Conservation (phyloP, 2,329 filamentous ascomycete genomes). For the Ascochyta pisi region DNA sequence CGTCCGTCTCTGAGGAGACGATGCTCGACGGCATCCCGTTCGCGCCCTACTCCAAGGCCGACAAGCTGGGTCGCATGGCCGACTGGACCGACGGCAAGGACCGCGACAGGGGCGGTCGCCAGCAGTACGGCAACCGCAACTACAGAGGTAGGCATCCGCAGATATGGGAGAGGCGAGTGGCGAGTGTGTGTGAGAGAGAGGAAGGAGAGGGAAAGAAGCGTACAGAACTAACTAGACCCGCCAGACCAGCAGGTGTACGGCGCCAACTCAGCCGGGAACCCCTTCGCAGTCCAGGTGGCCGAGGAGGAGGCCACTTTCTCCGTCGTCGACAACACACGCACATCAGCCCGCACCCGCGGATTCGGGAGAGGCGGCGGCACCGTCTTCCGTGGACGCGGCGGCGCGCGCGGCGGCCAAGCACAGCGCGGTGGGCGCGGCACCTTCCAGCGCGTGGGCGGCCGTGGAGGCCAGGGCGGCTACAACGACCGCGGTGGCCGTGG, state of each 20-base stretch:
- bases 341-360: constrained; percentile 79
- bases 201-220: not conserved
- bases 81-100: constrained; percentile 97
- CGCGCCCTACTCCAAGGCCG: constrained; percentile 96
- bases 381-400: constrained; percentile 81
- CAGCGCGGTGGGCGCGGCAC: constrained; percentile 74
- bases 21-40: constrained; percentile 95
- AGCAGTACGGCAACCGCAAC: constrained; percentile 85
- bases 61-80: constrained; percentile 98
- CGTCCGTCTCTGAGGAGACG: constrained; percentile 79
- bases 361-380: constrained; percentile 87
- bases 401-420: constrained; percentile 76
- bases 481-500: constrained; percentile 72
- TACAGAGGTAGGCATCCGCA: constrained; percentile 75
- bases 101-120: constrained; percentile 77
- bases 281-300: constrained; percentile 86
- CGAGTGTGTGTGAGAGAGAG: too few species aligned
- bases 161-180: too few species aligned
- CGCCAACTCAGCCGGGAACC: constrained; percentile 76
- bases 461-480: constrained; percentile 70
- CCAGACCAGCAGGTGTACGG: constrained; percentile 97
- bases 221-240: constrained; percentile 23
- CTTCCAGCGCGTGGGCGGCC: constrained; percentile 75
- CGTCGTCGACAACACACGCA: constrained; percentile 92
- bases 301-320: constrained; percentile 98